phyloP scores from a whole-genome alignment of 2,329 filamentous ascomycete species.

The Ophiognomonia clavigignenti-juglandacearum region DNA sequence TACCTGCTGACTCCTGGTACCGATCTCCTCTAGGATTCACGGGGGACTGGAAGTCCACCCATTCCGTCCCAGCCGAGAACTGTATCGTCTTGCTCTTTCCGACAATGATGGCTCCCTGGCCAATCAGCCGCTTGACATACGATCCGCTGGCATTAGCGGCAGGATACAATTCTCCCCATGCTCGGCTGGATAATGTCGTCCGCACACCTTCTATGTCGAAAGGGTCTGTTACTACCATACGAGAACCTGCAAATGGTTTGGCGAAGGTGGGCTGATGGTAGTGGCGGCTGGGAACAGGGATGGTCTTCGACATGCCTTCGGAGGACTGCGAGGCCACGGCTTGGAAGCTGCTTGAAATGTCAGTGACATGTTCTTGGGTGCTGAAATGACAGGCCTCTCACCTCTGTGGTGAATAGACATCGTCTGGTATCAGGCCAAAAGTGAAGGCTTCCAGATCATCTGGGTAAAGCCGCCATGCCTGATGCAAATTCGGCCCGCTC shows the following conservation, averaged over 20 bases:
- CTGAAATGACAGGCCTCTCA: not conserved
- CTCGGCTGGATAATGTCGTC: slow-evolving; percentile 52
- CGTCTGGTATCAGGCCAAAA: slow-evolving; percentile 32
- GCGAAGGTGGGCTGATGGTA: slow-evolving; percentile 6
- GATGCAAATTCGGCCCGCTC: slow-evolving; percentile 35
- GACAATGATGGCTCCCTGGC: slow-evolving; percentile 52
- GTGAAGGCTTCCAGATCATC: slow-evolving; percentile 32
- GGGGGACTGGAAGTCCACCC: slow-evolving; percentile 23
- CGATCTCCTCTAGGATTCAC: slow-evolving; percentile 26
- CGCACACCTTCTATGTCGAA: slow-evolving; percentile 41
- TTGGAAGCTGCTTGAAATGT: slow-evolving; percentile 24
- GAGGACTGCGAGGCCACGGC: slow-evolving; percentile 23
- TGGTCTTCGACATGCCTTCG: slow-evolving; percentile 21
- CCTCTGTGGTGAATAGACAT: slow-evolving; percentile 18
- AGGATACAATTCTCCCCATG: slow-evolving; percentile 51
- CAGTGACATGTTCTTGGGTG: not conserved
- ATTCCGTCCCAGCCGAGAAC: slow-evolving; percentile 24
- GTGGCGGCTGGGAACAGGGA: slow-evolving; percentile 15
- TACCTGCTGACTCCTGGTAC: slow-evolving; percentile 20
- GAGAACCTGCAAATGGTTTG: slow-evolving; percentile 32
- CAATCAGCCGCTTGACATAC: slow-evolving; percentile 50
- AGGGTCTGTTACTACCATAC: slow-evolving; percentile 31
- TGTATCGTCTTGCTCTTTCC: slow-evolving; percentile 49
- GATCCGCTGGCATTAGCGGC: slow-evolving; percentile 40
- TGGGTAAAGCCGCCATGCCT: slow-evolving; percentile 36